Evolutionary conservation across 2,329 filamentous ascomycete species (phyloP).

Genomic region (Septoria linicola): DNA sequence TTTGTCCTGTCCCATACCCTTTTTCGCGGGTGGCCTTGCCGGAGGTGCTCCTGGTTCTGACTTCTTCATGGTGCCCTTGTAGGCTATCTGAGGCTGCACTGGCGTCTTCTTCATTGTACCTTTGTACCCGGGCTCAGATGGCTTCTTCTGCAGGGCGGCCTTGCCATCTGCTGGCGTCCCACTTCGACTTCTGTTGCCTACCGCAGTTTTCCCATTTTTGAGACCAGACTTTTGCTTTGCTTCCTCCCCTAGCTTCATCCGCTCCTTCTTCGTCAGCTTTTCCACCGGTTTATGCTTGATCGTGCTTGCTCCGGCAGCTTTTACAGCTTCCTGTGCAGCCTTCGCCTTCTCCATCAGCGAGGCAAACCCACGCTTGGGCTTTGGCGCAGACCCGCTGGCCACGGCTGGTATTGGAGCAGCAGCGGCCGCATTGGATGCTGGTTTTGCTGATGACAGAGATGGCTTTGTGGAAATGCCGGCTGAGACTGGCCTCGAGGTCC

Average conservation of each 20-base stretch:
- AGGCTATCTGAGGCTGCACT: conserved; percentile 31
- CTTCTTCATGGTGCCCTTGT: conserved; percentile 50
- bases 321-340: conserved; percentile 58
- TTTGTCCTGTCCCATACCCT: conserved; percentile 36
- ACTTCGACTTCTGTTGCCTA: conserved; percentile 34
- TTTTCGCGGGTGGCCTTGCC: conserved; percentile 40
- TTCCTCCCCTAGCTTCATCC: conserved; percentile 39
- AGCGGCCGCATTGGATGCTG: conserved; percentile 17
- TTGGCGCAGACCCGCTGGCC: conserved; percentile 27
- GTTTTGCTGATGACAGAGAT: conserved; percentile 4
- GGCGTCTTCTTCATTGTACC: conserved; percentile 39
- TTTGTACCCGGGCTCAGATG: conserved; percentile 41
- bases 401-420: conserved; percentile 22
- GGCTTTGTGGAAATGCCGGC: conserved; percentile 21
- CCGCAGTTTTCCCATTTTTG: conserved; percentile 29
- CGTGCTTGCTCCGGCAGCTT: conserved; percentile 62
- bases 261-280: conserved; percentile 60
- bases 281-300: conserved; percentile 75
- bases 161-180: conserved; percentile 30
- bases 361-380: conserved; percentile 66
- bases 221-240: conserved; percentile 47
- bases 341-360: conserved; percentile 73
- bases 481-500: conserved; percentile 19
- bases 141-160: conserved; percentile 34
- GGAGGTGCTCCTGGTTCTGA: conserved; percentile 38